These are phyloP conservation scores for Boletus tylopilopsis DNA, from an alignment of 768 basidiomycete species.

Conservation along the genomic window DNA sequence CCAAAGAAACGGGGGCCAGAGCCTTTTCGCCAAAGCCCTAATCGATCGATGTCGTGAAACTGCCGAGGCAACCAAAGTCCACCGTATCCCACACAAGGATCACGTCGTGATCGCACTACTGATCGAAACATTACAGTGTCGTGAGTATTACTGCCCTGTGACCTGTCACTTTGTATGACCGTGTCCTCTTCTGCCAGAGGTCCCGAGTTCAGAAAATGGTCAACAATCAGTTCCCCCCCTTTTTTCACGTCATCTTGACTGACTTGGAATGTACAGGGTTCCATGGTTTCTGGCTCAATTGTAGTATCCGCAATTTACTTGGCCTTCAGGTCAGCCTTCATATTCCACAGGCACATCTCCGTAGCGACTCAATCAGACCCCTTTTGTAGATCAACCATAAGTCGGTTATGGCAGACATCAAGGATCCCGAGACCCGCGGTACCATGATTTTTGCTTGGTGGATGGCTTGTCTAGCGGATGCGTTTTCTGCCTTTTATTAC, in stretches of 20 bases:
- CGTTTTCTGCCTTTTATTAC: constrained; percentile 80
- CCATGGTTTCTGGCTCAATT: constrained; percentile 81
- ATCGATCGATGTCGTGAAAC: constrained; percentile 82
- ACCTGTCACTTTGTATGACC: constrained; percentile 6
- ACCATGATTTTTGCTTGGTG: constrained; percentile 94
- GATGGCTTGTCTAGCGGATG: constrained; percentile 86
- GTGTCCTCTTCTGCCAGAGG: constrained; percentile 44
- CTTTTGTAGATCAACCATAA: constrained; percentile 73
- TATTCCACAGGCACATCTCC: constrained; percentile 6
- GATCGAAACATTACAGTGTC: constrained; percentile 82
- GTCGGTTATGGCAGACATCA: constrained; percentile 67
- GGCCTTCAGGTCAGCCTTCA: constrained; percentile 57
- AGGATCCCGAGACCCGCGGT: constrained; percentile 70
- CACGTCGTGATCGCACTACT: constrained; percentile 80
- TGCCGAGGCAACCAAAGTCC: constrained; percentile 83
- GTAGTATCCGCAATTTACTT: constrained; percentile 73
- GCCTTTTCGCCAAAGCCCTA: constrained; percentile 71
- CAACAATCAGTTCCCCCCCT: constrained; percentile 17
- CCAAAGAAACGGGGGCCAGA: constrained; percentile 63
- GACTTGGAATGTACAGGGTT: constrained; percentile 50
- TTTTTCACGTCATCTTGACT: constrained; percentile 13
- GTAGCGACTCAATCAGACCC: constrained; percentile 5
- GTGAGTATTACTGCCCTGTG: constrained; percentile 49
- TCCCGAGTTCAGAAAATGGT: constrained; percentile 71
- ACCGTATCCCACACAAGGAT: constrained; percentile 72